Conservation (phyloP, 108 stramenopile genomes). For the Schizochytrium sp. region DNA sequence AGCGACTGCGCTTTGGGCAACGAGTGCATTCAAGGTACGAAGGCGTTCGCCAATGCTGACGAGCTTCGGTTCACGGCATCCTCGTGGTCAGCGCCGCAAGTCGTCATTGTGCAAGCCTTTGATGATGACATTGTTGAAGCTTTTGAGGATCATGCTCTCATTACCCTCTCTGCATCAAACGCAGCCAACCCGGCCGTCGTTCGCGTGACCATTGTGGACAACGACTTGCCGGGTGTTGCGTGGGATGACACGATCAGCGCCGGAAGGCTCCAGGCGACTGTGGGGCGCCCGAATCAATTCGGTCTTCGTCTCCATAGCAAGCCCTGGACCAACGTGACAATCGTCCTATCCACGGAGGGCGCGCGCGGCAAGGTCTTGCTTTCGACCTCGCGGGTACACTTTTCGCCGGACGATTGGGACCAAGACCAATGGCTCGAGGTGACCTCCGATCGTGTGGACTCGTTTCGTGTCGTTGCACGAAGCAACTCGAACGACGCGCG, state of each 20-base stretch:
- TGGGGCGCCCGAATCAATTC: neutral
- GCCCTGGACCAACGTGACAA: neutral
- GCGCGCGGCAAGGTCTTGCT: neutral
- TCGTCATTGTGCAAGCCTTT: neutral
- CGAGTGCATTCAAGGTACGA: neutral
- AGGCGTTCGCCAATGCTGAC: neutral
- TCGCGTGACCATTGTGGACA: neutral
- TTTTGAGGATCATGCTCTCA: neutral
- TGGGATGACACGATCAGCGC: neutral
- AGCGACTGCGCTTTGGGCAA: slow-evolving; percentile 11
- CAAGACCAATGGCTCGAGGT: neutral
- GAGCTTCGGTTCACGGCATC: neutral
- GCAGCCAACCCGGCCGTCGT: neutral
- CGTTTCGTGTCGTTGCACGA: neutral
- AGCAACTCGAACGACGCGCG: neutral
- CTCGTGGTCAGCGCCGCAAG: neutral
- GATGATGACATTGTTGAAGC: neutral
- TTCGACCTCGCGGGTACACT: neutral
- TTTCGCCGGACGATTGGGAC: neutral
- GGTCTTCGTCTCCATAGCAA: neutral
- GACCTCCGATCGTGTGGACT: neutral
- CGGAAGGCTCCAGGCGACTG: neutral
- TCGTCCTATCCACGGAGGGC: neutral
- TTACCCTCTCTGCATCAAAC: neutral
- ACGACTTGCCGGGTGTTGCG: neutral